Percentiles rank a stretch among this genome's conserved stretches.
Conservation (phyloP, 345 rosid genomes). For the Diplotaxis tenuifolia region DNA sequence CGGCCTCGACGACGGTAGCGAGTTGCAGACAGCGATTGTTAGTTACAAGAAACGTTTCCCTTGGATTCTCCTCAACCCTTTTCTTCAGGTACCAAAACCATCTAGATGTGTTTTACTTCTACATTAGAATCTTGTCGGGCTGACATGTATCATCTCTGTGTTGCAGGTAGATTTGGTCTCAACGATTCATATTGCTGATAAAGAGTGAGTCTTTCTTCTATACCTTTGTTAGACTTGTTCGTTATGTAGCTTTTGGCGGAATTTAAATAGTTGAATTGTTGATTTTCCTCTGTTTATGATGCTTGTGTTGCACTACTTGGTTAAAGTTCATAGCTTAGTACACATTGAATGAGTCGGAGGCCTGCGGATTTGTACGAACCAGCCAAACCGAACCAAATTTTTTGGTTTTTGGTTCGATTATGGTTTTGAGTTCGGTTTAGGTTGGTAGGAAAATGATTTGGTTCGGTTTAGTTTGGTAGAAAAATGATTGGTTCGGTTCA, state of each 20-base stretch:
- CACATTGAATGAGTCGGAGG: too few species aligned
- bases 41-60: slow-evolving; percentile 72
- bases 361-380: too few species aligned
- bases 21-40: slow-evolving; percentile 88
- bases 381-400: too few species aligned
- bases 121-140: too few species aligned
- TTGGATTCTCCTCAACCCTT: slow-evolving; percentile 78
- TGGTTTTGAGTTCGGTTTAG: too few species aligned
- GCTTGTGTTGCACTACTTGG: background rate
- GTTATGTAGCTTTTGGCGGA: background rate
- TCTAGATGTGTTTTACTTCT: too few species aligned
- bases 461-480: too few species aligned
- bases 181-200: slow-evolving; percentile 88
- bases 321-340: background rate
- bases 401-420: too few species aligned
- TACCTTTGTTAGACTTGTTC: background rate
- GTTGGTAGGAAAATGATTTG: too few species aligned
- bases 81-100: slow-evolving; percentile 86
- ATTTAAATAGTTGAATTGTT: background rate
- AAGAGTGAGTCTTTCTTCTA: slow-evolving; percentile 54
- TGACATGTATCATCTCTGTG: too few species aligned
- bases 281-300: background rate
- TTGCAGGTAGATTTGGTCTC: slow-evolving; percentile 92
- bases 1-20: slow-evolving; percentile 43
- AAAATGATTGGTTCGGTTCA: too few species aligned